phyloP scores from a whole-genome alignment of 1,284 basidiomycete genomes.

The Xerocomus amazonicus region DNA sequence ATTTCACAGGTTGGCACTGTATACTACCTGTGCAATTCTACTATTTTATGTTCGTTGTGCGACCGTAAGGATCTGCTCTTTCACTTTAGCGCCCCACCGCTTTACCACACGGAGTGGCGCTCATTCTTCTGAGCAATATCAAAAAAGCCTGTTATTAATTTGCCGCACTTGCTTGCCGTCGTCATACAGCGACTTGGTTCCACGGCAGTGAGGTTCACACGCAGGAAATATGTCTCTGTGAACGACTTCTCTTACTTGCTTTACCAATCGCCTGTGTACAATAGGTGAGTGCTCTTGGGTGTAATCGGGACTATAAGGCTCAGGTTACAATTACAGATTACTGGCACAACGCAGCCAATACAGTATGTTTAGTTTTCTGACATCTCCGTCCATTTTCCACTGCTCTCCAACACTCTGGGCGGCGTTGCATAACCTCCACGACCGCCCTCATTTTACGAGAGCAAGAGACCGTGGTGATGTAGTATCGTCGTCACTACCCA shows the following conservation, averaged over 20 bases:
- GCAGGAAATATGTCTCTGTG: constrained; percentile 46
- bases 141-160: constrained; percentile 39
- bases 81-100: constrained; percentile 81
- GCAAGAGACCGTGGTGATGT: constrained; percentile 44
- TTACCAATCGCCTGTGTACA: background rate
- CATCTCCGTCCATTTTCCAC: background rate
- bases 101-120: constrained; percentile 56
- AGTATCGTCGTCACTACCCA: constrained; percentile 27
- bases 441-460: constrained; percentile 87
- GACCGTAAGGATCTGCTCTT: constrained; percentile 36
- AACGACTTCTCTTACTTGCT: background rate
- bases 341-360: too few species aligned
- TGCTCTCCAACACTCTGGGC: constrained; percentile 86
- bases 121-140: constrained; percentile 83
- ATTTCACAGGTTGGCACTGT: constrained; percentile 19
- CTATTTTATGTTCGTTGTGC: constrained; percentile 17
- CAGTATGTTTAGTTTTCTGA: background rate
- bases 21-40: constrained; percentile 28
- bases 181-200: constrained; percentile 22
- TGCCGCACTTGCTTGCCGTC: constrained; percentile 42
- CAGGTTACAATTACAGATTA: constrained; percentile 1
- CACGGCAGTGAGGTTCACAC: constrained; percentile 52
- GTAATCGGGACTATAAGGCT: background rate
- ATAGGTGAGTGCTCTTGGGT: constrained; percentile 15
- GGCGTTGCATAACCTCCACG: constrained; percentile 62